phyloP scores from a whole-genome alignment of 345 rosid species.

The Citrus inodora region DNA sequence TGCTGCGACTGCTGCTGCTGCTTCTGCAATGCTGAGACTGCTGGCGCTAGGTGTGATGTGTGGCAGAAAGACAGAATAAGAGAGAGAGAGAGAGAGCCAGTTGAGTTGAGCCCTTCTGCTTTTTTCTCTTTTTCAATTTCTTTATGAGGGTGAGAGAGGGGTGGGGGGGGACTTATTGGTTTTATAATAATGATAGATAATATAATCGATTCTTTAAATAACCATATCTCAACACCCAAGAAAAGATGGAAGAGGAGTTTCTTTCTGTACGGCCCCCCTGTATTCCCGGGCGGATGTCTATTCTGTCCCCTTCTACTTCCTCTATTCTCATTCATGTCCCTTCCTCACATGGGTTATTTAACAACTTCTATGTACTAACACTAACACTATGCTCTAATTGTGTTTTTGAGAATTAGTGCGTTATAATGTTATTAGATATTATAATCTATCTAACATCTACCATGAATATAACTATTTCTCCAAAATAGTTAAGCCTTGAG shows the following conservation, averaged over 20 bases:
- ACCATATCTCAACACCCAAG: background rate
- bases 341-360: no score
- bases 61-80: conserved; percentile 29
- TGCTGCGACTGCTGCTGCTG: conserved; percentile 30
- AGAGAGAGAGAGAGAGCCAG: background rate
- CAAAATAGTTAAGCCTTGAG: conserved; percentile 4
- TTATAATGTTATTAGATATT: no score
- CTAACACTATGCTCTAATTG: no score
- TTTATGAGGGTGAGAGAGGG: background rate
- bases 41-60: conserved; percentile 36
- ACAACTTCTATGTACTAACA: no score
- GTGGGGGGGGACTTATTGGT: background rate
- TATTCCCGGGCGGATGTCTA: conserved; percentile 60
- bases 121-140: background rate
- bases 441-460: no score
- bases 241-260: background rate
- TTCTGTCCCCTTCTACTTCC: conserved; percentile 46
- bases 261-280: conserved; percentile 42
- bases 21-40: conserved; percentile 42
- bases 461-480: background rate
- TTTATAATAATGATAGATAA: background rate
- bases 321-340: conserved; percentile 39
- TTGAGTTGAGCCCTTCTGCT: background rate
- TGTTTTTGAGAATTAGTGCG: no score
- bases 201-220: background rate